Evolutionary conservation across 345 rosid species (phyloP), one percentile per base, ranked within the genome.

Genomic region (Geranium brycei): DNA sequence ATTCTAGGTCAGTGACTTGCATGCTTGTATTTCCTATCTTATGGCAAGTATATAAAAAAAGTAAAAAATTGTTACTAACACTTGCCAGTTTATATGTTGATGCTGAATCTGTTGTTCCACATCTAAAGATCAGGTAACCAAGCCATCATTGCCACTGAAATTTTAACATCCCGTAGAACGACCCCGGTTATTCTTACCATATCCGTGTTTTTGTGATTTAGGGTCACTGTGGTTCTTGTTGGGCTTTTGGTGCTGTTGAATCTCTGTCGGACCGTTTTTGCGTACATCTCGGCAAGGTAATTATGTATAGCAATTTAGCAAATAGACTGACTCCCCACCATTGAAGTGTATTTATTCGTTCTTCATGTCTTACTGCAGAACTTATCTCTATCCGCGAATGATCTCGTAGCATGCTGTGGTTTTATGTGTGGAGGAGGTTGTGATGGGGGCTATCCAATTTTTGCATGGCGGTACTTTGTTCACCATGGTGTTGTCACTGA

Each of bases 181-280:
- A 7, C 41, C 10, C 17, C n/a, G 7, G 47, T 17, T 70, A 59
- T 63, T 71, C 71, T 58, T 19, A 77, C 10, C 58, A 14, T 58
- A n/a, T 72, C 31, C 66, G 60, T n/a, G 5, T 75, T 67, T 38
- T 75, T 69, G 68, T 69, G 68, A 19, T 76, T 31, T 77, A 91
- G 95, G 99, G 99, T 66, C 98, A 92, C 69, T 92, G 98, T 72
- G 98, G 98, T 73, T 87, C 98, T 74, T 92, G 98, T 58, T 92
- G 99, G 99, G 99, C 97, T 51, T 89, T 89, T 82, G 99, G 87
- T 71, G 97, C 99, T 61, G 96, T 89, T 59, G 99, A 92, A 80
- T 72, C 99, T 7, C 74, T 92, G 14, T 92, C 99, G 32, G 99
- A 92, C 81, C 93, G 96, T 67, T 92, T 92, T 78, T 92, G 99